Percentiles rank a stretch among this genome's conserved stretches.
phyloP scores from a whole-genome alignment of 352 stramenopile genomes.

The Globisporangium polare region DNA sequence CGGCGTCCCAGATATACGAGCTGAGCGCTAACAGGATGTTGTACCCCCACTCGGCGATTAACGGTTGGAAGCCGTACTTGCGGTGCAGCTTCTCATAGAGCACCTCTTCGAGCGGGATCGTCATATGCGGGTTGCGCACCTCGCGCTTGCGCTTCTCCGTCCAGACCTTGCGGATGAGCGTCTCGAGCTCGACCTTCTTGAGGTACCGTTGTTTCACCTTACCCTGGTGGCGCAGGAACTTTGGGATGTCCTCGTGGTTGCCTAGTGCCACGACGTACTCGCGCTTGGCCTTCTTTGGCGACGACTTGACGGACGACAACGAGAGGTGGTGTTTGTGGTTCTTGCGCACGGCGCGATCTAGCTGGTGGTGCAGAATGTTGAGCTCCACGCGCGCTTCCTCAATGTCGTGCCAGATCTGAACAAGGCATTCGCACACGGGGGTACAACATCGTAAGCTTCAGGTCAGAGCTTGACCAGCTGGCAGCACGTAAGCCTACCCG shows the following conservation, averaged over 20 bases:
- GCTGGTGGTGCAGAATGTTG: conserved; percentile 66
- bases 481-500: conserved; percentile 27
- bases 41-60: conserved; percentile 85
- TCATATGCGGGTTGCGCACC: conserved; percentile 38
- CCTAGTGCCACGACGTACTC: conserved; percentile 62
- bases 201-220: conserved; percentile 57
- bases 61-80: conserved; percentile 77
- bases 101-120: conserved; percentile 53
- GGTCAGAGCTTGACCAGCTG: not conserved
- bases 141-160: conserved; percentile 71
- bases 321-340: conserved; percentile 10
- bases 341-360: conserved; percentile 42
- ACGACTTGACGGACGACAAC: conserved; percentile 3
- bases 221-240: conserved; percentile 73
- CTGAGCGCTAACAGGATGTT: conserved; percentile 74
- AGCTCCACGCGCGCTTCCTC: conserved; percentile 76
- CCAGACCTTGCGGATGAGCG: conserved; percentile 68
- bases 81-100: conserved; percentile 75
- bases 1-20: conserved; percentile 64
- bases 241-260: conserved; percentile 48
- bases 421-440: not conserved
- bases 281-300: conserved; percentile 39
- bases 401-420: conserved; percentile 75
- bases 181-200: conserved; percentile 70
- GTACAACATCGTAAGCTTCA: not conserved